Percentiles rank a stretch among this genome's conserved stretches.
Conservation (phyloP, 2,329 filamentous ascomycete species). For the Fusarium coffeatum region DNA sequence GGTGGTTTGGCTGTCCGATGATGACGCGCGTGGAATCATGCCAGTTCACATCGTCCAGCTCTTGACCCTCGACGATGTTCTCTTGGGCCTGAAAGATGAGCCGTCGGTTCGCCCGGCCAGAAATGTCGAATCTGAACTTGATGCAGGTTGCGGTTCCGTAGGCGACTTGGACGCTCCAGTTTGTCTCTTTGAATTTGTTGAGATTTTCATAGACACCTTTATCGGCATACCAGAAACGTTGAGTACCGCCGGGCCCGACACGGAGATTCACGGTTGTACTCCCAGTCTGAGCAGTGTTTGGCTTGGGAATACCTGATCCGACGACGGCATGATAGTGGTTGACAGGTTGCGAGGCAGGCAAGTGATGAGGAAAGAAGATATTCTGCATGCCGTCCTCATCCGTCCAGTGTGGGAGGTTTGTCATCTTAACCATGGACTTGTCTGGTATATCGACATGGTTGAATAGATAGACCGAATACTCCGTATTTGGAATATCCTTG, state of each 20-base stretch:
- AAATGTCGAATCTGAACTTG: conserved; percentile 15
- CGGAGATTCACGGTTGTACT: conserved; percentile 9
- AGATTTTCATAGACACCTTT: conserved; percentile 5
- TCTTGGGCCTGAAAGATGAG: neutral
- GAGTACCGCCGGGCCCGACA: conserved; percentile 20
- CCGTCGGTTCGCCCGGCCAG: neutral
- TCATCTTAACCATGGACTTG: neutral
- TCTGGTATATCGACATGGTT: conserved; percentile 15
- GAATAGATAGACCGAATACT: conserved; percentile 18
- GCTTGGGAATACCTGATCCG: neutral
- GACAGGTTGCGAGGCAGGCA: neutral
- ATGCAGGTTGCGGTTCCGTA: conserved; percentile 24
- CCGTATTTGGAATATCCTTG: conserved; percentile 20
- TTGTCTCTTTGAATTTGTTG: conserved; percentile 6
- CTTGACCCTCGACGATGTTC: conserved; percentile 4
- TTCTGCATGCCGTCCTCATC: conserved; percentile 9
- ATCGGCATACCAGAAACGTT: conserved; percentile 2
- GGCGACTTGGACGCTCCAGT: conserved; percentile 6
- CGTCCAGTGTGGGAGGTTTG: conserved; percentile 13
- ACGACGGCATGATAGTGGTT: conserved; percentile 30
- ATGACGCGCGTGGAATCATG: conserved; percentile 38
- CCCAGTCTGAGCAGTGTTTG: neutral
- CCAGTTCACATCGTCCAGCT: neutral
- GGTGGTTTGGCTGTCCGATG: conserved; percentile 20
- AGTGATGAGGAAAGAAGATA: conserved; percentile 15